Evolutionary conservation across 1,284 basidiomycete species (phyloP).

Genomic region (Sporisorium reilianum): DNA sequence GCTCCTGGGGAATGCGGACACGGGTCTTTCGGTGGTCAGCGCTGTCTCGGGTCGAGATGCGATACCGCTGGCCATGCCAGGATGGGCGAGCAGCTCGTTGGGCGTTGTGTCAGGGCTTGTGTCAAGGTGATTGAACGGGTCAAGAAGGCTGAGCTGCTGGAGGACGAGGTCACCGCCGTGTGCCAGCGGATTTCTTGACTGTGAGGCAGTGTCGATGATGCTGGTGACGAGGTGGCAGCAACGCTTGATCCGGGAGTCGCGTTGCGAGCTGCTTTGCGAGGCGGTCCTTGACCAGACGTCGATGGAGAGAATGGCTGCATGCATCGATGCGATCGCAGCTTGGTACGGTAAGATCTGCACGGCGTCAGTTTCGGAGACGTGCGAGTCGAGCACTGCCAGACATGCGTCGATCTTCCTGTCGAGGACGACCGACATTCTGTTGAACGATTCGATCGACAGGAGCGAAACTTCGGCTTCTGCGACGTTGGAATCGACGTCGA

Average conservation of each 20-base stretch:
- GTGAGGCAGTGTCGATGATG: constrained; percentile 7
- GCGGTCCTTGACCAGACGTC: constrained; percentile 11
- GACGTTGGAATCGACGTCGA: background rate
- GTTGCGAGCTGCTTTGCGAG: background rate
- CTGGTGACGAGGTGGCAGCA: constrained; percentile 21
- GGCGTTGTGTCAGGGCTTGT: no score
- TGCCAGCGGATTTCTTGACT: background rate
- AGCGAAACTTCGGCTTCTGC: constrained; percentile 4
- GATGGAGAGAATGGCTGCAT: constrained; percentile 22
- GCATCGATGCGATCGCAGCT: constrained; percentile 10
- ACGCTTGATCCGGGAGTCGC: constrained; percentile 2
- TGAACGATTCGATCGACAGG: constrained; percentile 16
- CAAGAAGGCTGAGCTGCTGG: constrained; percentile 24
- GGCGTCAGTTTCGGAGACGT: background rate
- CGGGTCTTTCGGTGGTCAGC: no score
- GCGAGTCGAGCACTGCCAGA: constrained; percentile 7
- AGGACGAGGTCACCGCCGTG: constrained; percentile 8
- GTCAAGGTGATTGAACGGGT: background rate
- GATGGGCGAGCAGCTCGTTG: constrained; percentile 6
- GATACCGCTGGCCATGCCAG: constrained; percentile 25
- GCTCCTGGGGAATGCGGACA: background rate
- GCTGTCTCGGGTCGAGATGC: background rate
- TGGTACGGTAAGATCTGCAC: background rate
- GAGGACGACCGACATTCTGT: constrained; percentile 19
- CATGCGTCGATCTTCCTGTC: constrained; percentile 30